Conservation (phyloP, 352 stramenopile species). For the Phytophthora cryptogea region DNA sequence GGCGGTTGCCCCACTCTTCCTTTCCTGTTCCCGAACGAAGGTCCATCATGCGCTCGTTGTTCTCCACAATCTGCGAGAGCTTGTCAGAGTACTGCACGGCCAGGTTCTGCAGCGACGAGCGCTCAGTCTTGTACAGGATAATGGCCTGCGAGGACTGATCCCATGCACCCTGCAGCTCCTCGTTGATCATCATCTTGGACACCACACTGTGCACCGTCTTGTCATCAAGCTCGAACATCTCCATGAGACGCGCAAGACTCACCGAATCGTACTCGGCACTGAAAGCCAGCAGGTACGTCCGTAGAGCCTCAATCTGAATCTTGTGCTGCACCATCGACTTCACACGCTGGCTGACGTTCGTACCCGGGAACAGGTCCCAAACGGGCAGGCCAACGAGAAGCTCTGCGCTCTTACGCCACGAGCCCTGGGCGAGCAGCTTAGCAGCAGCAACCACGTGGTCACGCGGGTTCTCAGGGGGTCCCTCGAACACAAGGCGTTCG, state of each 20-base stretch:
- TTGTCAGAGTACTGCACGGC: constrained; percentile 97
- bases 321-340: constrained; percentile 93
- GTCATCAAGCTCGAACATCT: constrained; percentile 97
- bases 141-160: constrained; percentile 98
- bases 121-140: constrained; percentile 94
- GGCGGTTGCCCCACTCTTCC: constrained; percentile 70
- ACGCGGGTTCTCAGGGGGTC: constrained; percentile 96
- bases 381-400: constrained; percentile 91
- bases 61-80: constrained; percentile 86
- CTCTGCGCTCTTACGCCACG: constrained; percentile 94
- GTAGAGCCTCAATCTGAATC: constrained; percentile 96
- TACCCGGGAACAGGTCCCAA: constrained; percentile 96
- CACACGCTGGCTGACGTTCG: constrained; percentile 79
- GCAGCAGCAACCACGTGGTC: constrained; percentile 97
- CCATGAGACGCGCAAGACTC: constrained; percentile 92
- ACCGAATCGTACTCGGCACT: constrained; percentile 97
- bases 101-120: constrained; percentile 93
- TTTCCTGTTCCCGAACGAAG: constrained; percentile 68
- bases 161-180: constrained; percentile 96
- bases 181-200: constrained; percentile 99
- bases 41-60: constrained; percentile 91
- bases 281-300: constrained; percentile 97
- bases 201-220: constrained; percentile 97
- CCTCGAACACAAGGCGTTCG: constrained; percentile 95
- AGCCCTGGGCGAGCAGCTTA: constrained; percentile 94